Conservation (phyloP, 2,329 filamentous ascomycete genomes). For the Neonectria ditissima region DNA sequence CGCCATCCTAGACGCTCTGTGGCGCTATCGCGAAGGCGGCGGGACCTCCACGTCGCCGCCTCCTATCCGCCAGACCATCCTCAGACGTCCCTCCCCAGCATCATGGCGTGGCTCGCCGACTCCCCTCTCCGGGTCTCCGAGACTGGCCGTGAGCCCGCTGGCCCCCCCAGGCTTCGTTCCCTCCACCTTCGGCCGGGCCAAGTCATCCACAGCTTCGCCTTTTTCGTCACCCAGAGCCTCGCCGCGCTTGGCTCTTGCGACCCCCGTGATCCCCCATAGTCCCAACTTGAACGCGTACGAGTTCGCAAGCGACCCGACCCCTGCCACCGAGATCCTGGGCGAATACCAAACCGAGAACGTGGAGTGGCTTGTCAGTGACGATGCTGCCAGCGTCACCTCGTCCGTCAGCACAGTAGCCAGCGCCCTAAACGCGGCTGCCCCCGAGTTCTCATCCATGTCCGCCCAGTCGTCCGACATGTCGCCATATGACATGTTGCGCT, state of each 20-base stretch:
- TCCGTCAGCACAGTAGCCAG: constrained; percentile 73
- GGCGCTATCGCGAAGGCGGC: constrained; percentile 80
- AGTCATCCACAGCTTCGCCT: constrained; percentile 84
- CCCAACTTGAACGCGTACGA: constrained; percentile 95
- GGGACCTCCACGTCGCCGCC: constrained; percentile 79
- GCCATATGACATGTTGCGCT: constrained; percentile 96
- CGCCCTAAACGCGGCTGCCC: constrained; percentile 80
- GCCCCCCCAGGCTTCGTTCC: constrained; percentile 87
- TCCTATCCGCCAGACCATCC: constrained; percentile 86
- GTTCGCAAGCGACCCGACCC: constrained; percentile 84
- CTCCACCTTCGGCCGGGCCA: constrained; percentile 78
- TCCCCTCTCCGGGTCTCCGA: constrained; percentile 84
- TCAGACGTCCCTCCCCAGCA: constrained; percentile 90
- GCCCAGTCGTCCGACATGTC: constrained; percentile 89
- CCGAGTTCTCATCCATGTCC: constrained; percentile 75
- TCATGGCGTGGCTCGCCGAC: constrained; percentile 91
- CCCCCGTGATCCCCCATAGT: constrained; percentile 91
- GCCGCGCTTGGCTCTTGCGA: constrained; percentile 88
- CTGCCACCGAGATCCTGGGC: constrained; percentile 86
- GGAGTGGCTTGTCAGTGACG: constrained; percentile 96
- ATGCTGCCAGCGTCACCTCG: constrained; percentile 83
- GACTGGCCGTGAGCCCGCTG: constrained; percentile 83
- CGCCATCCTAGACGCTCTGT: constrained; percentile 88
- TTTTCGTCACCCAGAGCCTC: constrained; percentile 95
- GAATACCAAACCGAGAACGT: constrained; percentile 95